A percentile compares a stretch with the other conserved stretches of the same genome.
These are phyloP conservation scores for Penicillium sp. DNA, from an alignment of 2,329 filamentous ascomycete genomes.

Conservation along the genomic window DNA sequence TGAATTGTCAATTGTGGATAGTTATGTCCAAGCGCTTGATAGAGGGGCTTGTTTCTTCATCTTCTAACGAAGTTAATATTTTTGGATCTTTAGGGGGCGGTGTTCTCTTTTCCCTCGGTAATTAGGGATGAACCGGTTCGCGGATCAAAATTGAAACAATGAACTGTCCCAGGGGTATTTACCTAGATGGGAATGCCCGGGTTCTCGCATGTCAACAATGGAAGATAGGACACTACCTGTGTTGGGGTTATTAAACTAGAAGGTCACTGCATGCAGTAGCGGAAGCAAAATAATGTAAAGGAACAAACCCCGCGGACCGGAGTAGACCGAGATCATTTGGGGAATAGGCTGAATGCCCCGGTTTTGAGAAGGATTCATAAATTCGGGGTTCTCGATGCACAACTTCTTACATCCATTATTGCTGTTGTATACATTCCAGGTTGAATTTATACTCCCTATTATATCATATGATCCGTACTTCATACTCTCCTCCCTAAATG, in stretches of 20 bases:
- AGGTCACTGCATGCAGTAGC: not conserved
- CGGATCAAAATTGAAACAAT: not conserved
- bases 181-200: not conserved
- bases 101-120: not conserved
- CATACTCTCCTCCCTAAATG: not conserved
- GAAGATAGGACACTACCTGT: not conserved
- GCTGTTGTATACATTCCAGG: too few species aligned
- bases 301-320: not conserved
- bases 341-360: not conserved
- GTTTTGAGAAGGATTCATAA: not conserved
- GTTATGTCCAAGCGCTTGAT: slow-evolving; percentile 14
- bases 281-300: not conserved
- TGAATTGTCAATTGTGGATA: slow-evolving; percentile 9
- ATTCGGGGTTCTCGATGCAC: not conserved
- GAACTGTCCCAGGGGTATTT: not conserved
- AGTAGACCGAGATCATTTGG: not conserved
- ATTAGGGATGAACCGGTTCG: not conserved
- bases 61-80: slow-evolving; percentile 10
- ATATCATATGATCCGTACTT: not conserved
- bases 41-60: slow-evolving; percentile 19
- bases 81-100: not conserved
- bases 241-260: not conserved
- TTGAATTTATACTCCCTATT: not conserved
- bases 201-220: not conserved
- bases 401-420: too few species aligned